Base-by-base conservation (phyloP, 768 basidiomycete genomes). In the Collybia sordida region DNA sequence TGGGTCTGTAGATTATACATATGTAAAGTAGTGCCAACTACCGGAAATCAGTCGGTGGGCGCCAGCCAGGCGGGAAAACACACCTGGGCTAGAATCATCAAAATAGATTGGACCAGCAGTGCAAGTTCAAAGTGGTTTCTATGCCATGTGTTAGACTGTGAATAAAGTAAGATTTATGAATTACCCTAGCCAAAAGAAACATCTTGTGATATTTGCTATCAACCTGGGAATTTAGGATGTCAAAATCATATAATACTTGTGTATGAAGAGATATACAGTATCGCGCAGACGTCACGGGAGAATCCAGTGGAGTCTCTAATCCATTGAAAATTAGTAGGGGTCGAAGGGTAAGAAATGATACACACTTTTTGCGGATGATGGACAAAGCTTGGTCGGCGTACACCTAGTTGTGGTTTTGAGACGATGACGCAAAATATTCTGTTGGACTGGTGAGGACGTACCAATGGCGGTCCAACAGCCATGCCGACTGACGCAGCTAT, bases 161-260 rank as follows among this genome's bases (percentile, higher is more conserved):
- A 23, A 22, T 14, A 17, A 3, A 41, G 15, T 23, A 42, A 11
- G 23, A 39, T 41, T 55, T 69, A 23, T 54, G n/a, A n/a, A n/a
- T n/a, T n/a, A 78, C 75, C 91, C 91, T 28, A 93, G 70, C 91
- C 91, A 93, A 70, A 93, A 93, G 74, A 92, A 93, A 66, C 91
- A 93, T 60, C 91, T 78, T 21, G 87, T 86, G 46, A 93, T 90
- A 66, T 93, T 93, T 43, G 90, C 89, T 51, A 89, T 74, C 25
- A 92, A 73, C 57, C 89, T 90, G 54, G 37, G 23, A 46, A 24
- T 22, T 14, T 4, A 6, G 52, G 25, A n/a, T 9, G 44, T 58
- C 47, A 59, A 45, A 36, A 22, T 7, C 27, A 53, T 22, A 58
- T 47, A 23, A 19, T 24, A 15, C 17, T 25, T 21, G 19, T 28